Evolutionary conservation across 805 yeast species (phyloP).

Genomic region (Kuraishia piskuri): DNA sequence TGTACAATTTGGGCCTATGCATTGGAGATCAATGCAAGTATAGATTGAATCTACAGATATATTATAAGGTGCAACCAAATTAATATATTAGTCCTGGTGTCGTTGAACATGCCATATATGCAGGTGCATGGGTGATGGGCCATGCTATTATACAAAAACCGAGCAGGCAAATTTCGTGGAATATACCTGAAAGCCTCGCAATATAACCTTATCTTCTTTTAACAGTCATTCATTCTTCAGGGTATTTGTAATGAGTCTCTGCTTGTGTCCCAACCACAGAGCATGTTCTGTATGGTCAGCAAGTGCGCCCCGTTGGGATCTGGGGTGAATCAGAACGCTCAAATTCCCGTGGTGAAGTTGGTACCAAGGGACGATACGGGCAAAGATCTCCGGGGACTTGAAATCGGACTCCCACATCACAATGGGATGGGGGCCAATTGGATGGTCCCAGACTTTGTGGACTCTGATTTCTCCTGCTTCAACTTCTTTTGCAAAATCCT

Average conservation of each 20-base stretch:
- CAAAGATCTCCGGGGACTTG: constrained; percentile 33
- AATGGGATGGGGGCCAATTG: constrained; percentile 52
- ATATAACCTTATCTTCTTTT: too few species aligned
- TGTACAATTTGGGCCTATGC: too few species aligned
- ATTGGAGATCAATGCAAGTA: too few species aligned
- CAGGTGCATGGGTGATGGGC: too few species aligned
- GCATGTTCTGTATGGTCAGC: constrained; percentile 47
- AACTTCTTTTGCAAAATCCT: constrained; percentile 15
- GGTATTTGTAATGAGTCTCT: constrained; percentile 7
- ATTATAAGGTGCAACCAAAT: too few species aligned
- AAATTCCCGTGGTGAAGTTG: constrained; percentile 44
- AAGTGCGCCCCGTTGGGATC: constrained; percentile 29
- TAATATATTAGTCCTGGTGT: too few species aligned
- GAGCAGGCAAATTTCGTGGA: too few species aligned
- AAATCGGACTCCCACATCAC: constrained; percentile 54
- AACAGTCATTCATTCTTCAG: too few species aligned
- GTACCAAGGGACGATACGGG: constrained; percentile 37
- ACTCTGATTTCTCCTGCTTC: constrained; percentile 32
- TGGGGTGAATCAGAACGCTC: constrained; percentile 49
- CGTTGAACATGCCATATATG: too few species aligned
- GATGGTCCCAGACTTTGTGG: constrained; percentile 34
- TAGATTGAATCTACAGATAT: too few species aligned
- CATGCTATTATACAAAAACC: too few species aligned
- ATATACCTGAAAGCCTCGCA: too few species aligned
- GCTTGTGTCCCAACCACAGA: constrained; percentile 42